phyloP scores from a whole-genome alignment of 345 rosid species.

The Gossypium raimondii region DNA sequence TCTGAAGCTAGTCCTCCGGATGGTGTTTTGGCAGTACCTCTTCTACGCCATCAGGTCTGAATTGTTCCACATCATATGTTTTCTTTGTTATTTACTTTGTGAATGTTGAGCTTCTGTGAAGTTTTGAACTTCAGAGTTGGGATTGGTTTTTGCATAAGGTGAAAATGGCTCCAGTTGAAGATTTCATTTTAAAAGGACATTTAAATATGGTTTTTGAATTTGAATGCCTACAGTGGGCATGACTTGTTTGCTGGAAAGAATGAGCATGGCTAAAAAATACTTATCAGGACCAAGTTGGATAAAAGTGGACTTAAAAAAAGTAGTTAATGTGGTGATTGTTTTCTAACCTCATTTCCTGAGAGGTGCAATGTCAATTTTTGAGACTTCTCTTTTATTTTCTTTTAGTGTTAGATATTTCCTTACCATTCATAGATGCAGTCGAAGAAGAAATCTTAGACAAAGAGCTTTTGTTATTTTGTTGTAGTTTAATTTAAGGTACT shows the following conservation, averaged over 20 bases:
- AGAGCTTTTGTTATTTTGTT: neutral
- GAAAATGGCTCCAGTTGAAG: neutral
- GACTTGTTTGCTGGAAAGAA: conserved; percentile 7
- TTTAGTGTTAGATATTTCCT: neutral
- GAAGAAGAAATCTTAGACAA: neutral
- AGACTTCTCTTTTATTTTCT: neutral
- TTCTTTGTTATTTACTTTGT: neutral
- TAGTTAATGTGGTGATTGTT: neutral
- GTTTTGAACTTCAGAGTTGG: neutral
- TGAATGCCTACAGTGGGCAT: neutral
- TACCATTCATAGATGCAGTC: neutral
- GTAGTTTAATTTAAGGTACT: neutral
- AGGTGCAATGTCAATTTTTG: neutral
- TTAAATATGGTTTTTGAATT: neutral
- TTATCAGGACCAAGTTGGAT: neutral
- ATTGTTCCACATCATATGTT: neutral
- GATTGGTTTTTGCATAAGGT: neutral
- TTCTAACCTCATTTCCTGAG: neutral
- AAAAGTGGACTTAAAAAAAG: neutral
- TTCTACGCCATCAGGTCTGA: conserved; percentile 87
- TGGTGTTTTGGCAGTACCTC: conserved; percentile 76
- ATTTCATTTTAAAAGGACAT: neutral
- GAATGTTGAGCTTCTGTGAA: conserved; percentile 3
- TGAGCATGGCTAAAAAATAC: neutral
- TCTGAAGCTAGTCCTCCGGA: conserved; percentile 82